A percentile compares a stretch with the other conserved stretches of the same genome.
Evolutionary conservation across 75 land plant species (phyloP).

Genomic region (Ceratopteris richardii): DNA sequence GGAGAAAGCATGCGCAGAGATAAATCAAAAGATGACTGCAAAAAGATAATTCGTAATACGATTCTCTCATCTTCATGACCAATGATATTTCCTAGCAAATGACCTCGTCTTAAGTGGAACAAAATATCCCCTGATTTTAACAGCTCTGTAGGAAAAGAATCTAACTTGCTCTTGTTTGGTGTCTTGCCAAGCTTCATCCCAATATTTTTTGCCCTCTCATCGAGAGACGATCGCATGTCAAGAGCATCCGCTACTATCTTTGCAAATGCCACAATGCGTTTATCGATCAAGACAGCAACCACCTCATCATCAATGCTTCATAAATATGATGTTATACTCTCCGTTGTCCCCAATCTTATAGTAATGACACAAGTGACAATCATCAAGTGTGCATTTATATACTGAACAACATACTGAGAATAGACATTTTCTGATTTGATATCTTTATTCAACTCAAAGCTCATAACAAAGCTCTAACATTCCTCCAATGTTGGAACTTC

Average conservation of each 20-base stretch:
- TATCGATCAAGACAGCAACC: conserved; percentile 76
- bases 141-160: conserved; percentile 70
- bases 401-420: conserved; percentile 79
- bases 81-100: conserved; percentile 78
- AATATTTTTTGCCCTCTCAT: conserved; percentile 88
- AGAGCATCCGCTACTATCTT: conserved; percentile 58
- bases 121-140: conserved; percentile 62
- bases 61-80: conserved; percentile 99
- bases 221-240: conserved; percentile 59
- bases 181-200: conserved; percentile 63
- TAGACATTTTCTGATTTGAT: conserved; percentile 56
- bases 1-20: conserved; percentile 95
- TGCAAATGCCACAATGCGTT: conserved; percentile 69
- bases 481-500: conserved; percentile 90
- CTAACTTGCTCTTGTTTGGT: conserved; percentile 49
- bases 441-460: conserved; percentile 64
- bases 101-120: conserved; percentile 93
- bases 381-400: conserved; percentile 55
- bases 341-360: conserved; percentile 70
- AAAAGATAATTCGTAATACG: conserved; percentile 71
- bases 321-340: conserved; percentile 58
- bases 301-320: conserved; percentile 80
- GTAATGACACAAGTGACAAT: conserved; percentile 85
- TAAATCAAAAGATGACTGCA: conserved; percentile 92
- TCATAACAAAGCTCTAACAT: conserved; percentile 69